Conservation (phyloP, 352 stramenopile species). For the Phytopythium sindhum region DNA sequence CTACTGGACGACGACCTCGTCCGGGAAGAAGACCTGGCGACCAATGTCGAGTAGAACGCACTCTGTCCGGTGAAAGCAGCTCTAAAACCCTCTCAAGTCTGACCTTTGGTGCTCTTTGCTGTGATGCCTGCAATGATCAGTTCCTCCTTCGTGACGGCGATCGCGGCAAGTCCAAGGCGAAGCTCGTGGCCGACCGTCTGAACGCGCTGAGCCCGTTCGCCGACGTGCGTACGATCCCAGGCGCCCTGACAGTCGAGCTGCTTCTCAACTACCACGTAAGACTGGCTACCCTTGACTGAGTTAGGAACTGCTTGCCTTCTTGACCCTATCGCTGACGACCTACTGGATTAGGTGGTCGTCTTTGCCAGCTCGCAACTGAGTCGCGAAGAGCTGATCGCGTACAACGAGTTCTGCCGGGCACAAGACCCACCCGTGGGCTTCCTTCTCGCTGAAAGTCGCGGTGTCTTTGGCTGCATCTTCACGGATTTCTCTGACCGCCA, state of each 20-base stretch:
- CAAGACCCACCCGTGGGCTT: conserved; percentile 37
- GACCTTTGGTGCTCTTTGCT: not conserved
- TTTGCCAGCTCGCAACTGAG: conserved; percentile 30
- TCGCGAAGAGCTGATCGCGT: conserved; percentile 41
- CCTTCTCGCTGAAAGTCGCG: conserved; percentile 32
- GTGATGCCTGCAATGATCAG: conserved; percentile 8
- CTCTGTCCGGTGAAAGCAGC: no score
- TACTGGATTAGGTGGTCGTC: conserved; percentile 27
- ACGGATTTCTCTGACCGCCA: conserved; percentile 22
- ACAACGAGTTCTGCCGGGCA: conserved; percentile 43
- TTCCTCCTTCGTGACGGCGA: conserved; percentile 31
- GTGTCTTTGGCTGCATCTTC: conserved; percentile 36
- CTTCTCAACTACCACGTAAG: conserved; percentile 42
- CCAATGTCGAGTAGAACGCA: conserved; percentile 15
- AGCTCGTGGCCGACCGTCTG: conserved; percentile 24
- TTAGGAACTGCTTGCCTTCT: not conserved
- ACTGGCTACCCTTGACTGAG: not conserved
- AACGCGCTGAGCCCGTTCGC: conserved; percentile 23
- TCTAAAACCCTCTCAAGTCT: conserved; percentile 1
- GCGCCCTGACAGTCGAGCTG: conserved; percentile 29
- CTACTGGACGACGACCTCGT: conserved; percentile 45
- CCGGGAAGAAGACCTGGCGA: conserved; percentile 27
- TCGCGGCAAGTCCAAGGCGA: conserved; percentile 26
- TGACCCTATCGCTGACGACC: not conserved
- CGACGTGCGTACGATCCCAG: conserved; percentile 27